A percentile compares a stretch with the other conserved stretches of the same genome.
These are phyloP conservation scores for Annulohypoxylon nitens DNA, from an alignment of 495 filamentous ascomycete genomes.

Conservation along the genomic window DNA sequence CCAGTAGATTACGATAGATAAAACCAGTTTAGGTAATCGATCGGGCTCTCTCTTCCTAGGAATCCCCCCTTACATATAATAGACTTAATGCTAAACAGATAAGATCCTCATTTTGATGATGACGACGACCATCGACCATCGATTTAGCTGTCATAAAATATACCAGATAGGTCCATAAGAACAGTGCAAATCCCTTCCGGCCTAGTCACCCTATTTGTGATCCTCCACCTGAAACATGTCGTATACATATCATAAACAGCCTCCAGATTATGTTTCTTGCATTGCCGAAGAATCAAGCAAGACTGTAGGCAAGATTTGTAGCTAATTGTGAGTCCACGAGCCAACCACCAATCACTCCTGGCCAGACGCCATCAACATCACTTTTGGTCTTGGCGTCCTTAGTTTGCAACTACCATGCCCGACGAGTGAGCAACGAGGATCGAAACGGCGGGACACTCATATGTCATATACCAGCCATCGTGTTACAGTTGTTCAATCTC, in stretches of 20 bases:
- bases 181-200: conserved; percentile 10
- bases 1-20: neutral
- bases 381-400: conserved; percentile 17
- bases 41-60: neutral
- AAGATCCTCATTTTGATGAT: conserved; percentile 17
- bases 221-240: conserved; percentile 31
- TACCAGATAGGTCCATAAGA: conserved; percentile 29
- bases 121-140: conserved; percentile 13
- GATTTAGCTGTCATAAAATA: conserved; percentile 26
- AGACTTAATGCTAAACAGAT: conserved; percentile 3
- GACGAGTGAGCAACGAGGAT: conserved; percentile 24
- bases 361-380: conserved; percentile 24
- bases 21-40: neutral
- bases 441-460: conserved; percentile 22
- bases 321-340: conserved; percentile 16
- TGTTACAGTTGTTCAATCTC: conserved; percentile 22
- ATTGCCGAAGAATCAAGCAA: conserved; percentile 24
- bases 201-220: conserved; percentile 22
- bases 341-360: conserved; percentile 10
- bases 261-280: conserved; percentile 26
- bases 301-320: conserved; percentile 15
- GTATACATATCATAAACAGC: conserved; percentile 29
- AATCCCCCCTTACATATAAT: neutral
- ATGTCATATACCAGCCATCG: conserved; percentile 15
- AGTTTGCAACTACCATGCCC: conserved; percentile 34